Conservation (phyloP, 345 rosid genomes). For the Gynandropsis gynandra region DNA sequence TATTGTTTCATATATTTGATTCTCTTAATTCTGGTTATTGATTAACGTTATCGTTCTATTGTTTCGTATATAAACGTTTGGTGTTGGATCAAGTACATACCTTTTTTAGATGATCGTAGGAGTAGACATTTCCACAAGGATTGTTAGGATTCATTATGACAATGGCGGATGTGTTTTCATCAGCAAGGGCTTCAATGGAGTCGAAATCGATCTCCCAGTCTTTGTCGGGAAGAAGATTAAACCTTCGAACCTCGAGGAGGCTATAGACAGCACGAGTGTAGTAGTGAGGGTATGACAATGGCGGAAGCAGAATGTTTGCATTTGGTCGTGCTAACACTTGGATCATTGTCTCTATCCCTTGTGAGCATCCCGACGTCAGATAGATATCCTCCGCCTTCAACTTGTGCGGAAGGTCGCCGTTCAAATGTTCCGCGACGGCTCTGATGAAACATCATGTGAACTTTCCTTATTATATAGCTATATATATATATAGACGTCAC, state of each 20-base stretch:
- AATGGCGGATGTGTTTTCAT: constrained; percentile 56
- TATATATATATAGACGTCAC: too few species aligned
- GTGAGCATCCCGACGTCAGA: constrained; percentile 52
- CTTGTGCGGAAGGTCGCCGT: constrained; percentile 46
- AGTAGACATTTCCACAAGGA: constrained; percentile 60
- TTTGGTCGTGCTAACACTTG: constrained; percentile 47
- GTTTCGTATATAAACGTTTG: too few species aligned
- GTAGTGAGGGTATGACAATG: constrained; percentile 55
- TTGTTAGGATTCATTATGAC: constrained; percentile 59
- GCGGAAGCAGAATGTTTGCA: constrained; percentile 60
- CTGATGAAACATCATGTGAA: constrained; percentile 23
- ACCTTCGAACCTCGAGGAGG: constrained; percentile 49
- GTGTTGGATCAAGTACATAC: too few species aligned
- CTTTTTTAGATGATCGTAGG: constrained; percentile 48
- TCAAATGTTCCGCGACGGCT: constrained; percentile 57
- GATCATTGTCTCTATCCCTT: constrained; percentile 45
- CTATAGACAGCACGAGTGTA: constrained; percentile 36
- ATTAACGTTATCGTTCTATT: too few species aligned
- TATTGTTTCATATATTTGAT: too few species aligned
- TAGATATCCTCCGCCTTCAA: constrained; percentile 43
- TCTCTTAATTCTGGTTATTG: too few species aligned
- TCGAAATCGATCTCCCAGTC: constrained; percentile 67
- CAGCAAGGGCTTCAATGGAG: constrained; percentile 49
- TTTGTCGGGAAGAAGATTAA: constrained; percentile 55
- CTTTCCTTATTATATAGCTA: not conserved